Evolutionary conservation across 768 basidiomycete genomes (phyloP), one percentile per base, ranked within the genome.

Genomic region (Serendipita sp.): DNA sequence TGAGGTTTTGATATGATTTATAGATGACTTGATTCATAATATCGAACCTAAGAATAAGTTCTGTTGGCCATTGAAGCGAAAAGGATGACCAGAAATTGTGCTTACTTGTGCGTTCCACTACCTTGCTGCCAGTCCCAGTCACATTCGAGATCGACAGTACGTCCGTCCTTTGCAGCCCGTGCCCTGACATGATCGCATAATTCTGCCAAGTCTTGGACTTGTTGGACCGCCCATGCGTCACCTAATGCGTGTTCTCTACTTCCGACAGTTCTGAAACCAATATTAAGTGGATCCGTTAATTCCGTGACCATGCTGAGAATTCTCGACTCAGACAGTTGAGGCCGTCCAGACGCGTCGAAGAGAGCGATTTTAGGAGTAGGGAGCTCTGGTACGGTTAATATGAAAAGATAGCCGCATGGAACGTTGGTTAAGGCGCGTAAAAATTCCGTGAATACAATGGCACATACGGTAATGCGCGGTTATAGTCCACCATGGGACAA

Each of bases 51-150:
- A 23, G 23, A 0, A 23, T 23, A 23, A 23, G 23, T 0, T 23
- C 23, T 23, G 23, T 23, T 23, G 23, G 1, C 15, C 47, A 23
- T 10, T 4, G 48, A 54, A 11, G 2, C 30, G 51, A 64, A 32
- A 48, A 45, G 44, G 34, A 51, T 35, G 23, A 18, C 38, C 48
- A 8, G 18, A 44, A 1, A 54, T n/a, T 54, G 11, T 15, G 76
- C 85, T 70, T 68, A 92, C 91, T 89, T 78, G 76, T 95, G 92
- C 68, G 81, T 85, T 3, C 93, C 92, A 67, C 84, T 89, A 1
- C 93, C 92, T 69, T 86, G 80, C 74, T 96, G 94, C 65, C 86
- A 78, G 88, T 90, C 95, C 0, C 94, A 84, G 70, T 96, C 91
- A 70, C 95, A 93, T 71, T 94, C 79, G n/a, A 95, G 75, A 51